Base-by-base conservation (phyloP, 805 yeast genomes). In the Spathaspora boniae region DNA sequence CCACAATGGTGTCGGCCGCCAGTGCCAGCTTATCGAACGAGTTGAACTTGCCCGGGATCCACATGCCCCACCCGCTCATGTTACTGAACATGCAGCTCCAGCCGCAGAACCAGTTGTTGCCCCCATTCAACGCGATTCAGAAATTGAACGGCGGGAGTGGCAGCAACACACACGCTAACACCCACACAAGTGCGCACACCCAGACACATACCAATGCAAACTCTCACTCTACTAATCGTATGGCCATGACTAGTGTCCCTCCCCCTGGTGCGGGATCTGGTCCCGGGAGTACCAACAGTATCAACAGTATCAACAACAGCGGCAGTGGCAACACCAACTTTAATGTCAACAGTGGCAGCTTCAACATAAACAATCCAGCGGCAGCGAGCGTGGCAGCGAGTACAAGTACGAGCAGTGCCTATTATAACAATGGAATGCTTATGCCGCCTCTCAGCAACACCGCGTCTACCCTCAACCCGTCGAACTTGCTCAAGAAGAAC, bases 91-190 rank as follows among this genome's bases (percentile, higher is more conserved):
- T n/a, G n/a, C n/a, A n/a, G n/a, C n/a, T 51, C 21, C 60, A 54
- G 27, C 53, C 50, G 37, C 62, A 54, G 37, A 47, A 37, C 36
- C 65, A 60, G 29, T 65, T 57, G 41, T 39, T 61, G 6, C 68
- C 68, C 4, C 55, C 66, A 4, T 60, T 61, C 41, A 60, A 60
- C 39, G 42, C 57, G n/a, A 57, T 60, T 29, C 66, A 60, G 36
- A 58, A 54, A n/a, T n/a, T n/a, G n/a, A n/a, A n/a, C n/a, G n/a
- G n/a, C n/a, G n/a, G n/a, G n/a, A n/a, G n/a, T n/a, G n/a, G n/a
- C n/a, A n/a, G n/a, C n/a, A n/a, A n/a, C n/a, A n/a, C n/a, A n/a
- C n/a, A n/a, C n/a, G n/a, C n/a, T n/a, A n/a, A n/a, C n/a, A n/a
- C n/a, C n/a, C n/a, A n/a, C n/a, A n/a, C n/a, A n/a, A n/a, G n/a